Evolutionary conservation across 805 yeast genomes (phyloP), one percentile per base, ranked within the genome.

Genomic region (Millerozyma acaciae): DNA sequence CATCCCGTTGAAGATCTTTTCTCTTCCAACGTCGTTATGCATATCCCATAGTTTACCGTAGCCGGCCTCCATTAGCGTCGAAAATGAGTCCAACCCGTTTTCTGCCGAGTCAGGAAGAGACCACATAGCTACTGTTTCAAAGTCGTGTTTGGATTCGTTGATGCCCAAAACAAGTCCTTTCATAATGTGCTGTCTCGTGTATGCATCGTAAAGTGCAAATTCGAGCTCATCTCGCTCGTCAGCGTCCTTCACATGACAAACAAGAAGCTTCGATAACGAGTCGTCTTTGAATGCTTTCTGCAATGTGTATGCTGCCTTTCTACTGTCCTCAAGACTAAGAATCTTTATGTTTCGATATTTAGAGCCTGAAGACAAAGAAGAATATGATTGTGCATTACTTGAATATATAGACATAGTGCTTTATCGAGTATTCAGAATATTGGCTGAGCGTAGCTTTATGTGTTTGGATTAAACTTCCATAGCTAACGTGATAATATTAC

Each of bases 71-170:
- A 74, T 63, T 41, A 76, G 50, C 15, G 70, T 71, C 25, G 65
- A 41, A 47, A 68, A 71, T 30, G 67, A 58, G 32, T 74, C 76
- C 28, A 72, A 48, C 3, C 71, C 70, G 7, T 58, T 63, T 5
- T 48, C 52, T 4, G 45, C 47, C 7, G 69, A 62, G 8, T 61
- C 65, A 4, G 80, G 80, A 18, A 57, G 57, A 8, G 75, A 58
- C 78, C 79, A 76, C 16, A 74, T 50, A 5, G 76, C 70, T 20
- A 75, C 80, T 6, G 79, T 68, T 55, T 75, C 79, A 49, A 70
- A 76, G 4, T 47, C 49, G 1, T 47, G 47, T 1, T 42, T 54
- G 8, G 61, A 56, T 35, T 76, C 79, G 36, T 71, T 70, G 21
- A 74, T 57, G 4, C 71, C 80, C 16, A 74, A 48, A 18, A 66